phyloP scores from a whole-genome alignment of 129 eudicot genomes.

The Tagetes erecta region DNA sequence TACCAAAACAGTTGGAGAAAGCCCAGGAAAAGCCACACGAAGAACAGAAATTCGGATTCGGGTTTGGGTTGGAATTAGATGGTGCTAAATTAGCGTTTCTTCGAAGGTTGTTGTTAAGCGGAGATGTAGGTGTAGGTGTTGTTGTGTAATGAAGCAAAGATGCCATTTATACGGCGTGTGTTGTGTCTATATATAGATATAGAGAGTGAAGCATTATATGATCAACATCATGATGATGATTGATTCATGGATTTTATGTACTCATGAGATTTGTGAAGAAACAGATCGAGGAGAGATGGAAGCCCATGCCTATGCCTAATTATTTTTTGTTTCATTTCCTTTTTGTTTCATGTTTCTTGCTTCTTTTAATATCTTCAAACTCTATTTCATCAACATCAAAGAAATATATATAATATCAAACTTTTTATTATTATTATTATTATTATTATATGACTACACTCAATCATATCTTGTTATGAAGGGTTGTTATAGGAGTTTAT shows the following conservation, averaged over 20 bases:
- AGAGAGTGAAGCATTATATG: background rate
- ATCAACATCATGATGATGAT: conserved; percentile 13
- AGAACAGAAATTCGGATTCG: conserved; percentile 35
- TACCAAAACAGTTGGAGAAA: conserved; percentile 52
- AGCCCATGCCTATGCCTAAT: conserved; percentile 15
- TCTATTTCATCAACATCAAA: background rate
- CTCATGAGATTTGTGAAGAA: conserved; percentile 4
- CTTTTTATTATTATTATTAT: background rate
- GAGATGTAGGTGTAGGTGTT: conserved; percentile 4
- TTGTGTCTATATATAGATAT: conserved; percentile 12
- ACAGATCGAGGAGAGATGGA: conserved; percentile 23
- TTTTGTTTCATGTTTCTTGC: background rate
- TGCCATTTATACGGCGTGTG: conserved; percentile 37
- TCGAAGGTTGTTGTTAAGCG: conserved; percentile 17
- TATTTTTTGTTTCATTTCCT: too few species aligned
- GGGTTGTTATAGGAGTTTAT: too few species aligned
- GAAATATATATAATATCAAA: background rate
- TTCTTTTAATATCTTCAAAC: background rate
- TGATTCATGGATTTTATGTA: background rate
- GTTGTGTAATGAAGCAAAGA: conserved; percentile 40
- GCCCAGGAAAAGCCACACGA: conserved; percentile 37
- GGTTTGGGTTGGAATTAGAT: conserved; percentile 27
- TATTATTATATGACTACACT: too few species aligned
- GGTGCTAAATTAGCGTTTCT: conserved; percentile 32
- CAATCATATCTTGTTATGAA: too few species aligned